Conservation (phyloP, 768 basidiomycete species). For the Cubamyces sp. region DNA sequence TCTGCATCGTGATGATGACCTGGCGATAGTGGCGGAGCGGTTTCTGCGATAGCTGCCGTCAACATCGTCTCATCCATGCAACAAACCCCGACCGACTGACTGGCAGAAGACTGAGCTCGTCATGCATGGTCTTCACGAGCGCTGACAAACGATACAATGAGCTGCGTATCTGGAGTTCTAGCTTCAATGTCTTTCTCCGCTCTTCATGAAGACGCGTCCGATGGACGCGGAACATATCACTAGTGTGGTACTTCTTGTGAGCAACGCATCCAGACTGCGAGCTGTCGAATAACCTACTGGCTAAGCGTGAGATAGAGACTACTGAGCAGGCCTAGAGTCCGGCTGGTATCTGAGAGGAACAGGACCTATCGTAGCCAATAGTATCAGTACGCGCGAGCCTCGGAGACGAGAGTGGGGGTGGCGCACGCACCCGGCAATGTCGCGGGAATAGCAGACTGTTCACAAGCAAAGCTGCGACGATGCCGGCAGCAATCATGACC, state of each 20-base stretch:
- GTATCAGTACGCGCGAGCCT: neutral
- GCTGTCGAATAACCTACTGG: conserved; percentile 34
- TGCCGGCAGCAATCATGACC: conserved; percentile 48
- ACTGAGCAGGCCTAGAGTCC: conserved; percentile 43
- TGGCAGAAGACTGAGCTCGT: conserved; percentile 52
- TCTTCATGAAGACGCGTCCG: conserved; percentile 31
- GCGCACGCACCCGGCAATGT: conserved; percentile 45
- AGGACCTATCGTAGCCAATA: conserved; percentile 36
- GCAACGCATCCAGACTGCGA: neutral
- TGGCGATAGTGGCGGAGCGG: conserved; percentile 49
- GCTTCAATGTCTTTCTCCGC: conserved; percentile 41
- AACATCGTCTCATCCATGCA: neutral
- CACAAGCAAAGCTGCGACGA: conserved; percentile 47
- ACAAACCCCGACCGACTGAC: conserved; percentile 35
- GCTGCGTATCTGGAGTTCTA: conserved; percentile 48
- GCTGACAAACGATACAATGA: conserved; percentile 42
- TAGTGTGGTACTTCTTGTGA: conserved; percentile 23
- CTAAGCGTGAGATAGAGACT: conserved; percentile 49
- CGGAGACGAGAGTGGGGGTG: neutral
- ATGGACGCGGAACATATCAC: conserved; percentile 41
- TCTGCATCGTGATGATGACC: conserved; percentile 43
- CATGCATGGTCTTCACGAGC: conserved; percentile 46
- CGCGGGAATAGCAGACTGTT: conserved; percentile 51
- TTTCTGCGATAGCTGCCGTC: conserved; percentile 38
- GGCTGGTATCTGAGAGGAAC: conserved; percentile 45